These are phyloP conservation scores for Pterocarpus santalinus DNA, from an alignment of 306 rosid genomes.

Conservation along the genomic window DNA sequence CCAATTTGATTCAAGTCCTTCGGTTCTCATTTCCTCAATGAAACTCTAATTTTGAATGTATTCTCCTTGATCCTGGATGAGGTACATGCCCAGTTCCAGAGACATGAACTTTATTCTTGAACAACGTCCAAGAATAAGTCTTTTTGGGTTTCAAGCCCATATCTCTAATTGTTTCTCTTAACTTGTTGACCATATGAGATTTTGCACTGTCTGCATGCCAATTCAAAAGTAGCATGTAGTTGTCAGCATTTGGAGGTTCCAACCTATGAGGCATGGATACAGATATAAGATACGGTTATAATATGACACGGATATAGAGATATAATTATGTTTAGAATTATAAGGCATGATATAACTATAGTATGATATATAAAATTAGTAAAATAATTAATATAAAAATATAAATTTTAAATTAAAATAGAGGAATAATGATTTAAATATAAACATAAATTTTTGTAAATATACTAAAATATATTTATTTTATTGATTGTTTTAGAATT, in stretches of 20 bases:
- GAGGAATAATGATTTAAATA: no score
- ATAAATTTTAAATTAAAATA: no score
- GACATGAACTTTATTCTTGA: conserved; percentile 69
- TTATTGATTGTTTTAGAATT: no score
- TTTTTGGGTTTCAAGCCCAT: conserved; percentile 71
- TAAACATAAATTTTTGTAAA: no score
- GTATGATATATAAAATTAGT: no score
- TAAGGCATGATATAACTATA: no score
- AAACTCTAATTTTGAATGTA: conserved; percentile 62
- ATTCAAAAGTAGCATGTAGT: conserved; percentile 68
- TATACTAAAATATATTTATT: no score
- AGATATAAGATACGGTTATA: no score
- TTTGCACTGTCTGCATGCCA: conserved; percentile 62
- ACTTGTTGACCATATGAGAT: conserved; percentile 55
- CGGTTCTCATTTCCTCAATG: conserved; percentile 64
- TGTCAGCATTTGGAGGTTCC: conserved; percentile 63
- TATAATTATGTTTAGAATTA: no score
- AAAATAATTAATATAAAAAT: no score
- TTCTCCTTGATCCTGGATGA: conserved; percentile 67
- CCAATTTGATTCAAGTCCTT: conserved; percentile 43
- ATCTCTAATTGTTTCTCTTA: conserved; percentile 56
- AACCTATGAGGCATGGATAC: no score
- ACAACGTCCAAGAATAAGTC: conserved; percentile 72
- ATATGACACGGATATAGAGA: no score
- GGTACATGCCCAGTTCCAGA: conserved; percentile 78